Conservation (phyloP, 352 stramenopile genomes). For the Elongisporangium anandrum region DNA sequence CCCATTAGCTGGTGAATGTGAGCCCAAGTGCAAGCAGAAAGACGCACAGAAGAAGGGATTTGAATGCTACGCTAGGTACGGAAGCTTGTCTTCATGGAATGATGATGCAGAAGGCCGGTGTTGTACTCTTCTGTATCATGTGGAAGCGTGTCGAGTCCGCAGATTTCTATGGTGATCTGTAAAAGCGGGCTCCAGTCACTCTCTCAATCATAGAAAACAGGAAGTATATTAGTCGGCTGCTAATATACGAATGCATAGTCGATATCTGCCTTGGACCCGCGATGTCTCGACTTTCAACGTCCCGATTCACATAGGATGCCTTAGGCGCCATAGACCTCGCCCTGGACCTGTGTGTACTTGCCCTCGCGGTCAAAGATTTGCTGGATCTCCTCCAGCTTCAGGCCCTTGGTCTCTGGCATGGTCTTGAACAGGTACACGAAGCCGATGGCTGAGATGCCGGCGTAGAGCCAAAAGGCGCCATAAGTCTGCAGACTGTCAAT, state of each 20-base stretch:
- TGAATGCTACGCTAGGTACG: neutral
- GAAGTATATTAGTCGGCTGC: neutral
- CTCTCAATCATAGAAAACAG: too few species aligned
- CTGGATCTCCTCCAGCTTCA: constrained; percentile 92
- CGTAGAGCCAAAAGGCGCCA: constrained; percentile 92
- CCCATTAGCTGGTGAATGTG: neutral
- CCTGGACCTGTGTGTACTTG: neutral
- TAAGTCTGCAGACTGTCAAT: constrained; percentile 48
- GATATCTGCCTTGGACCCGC: too few species aligned
- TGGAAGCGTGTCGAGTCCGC: too few species aligned
- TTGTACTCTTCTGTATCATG: too few species aligned
- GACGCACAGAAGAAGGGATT: neutral
- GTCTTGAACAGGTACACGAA: constrained; percentile 68
- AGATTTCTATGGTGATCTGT: too few species aligned
- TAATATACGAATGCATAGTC: neutral
- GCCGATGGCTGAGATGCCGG: constrained; percentile 60
- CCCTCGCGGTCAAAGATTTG: constrained; percentile 60
- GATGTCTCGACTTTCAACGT: too few species aligned
- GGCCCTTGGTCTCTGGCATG: constrained; percentile 92
- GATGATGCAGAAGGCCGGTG: neutral
- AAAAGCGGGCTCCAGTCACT: too few species aligned
- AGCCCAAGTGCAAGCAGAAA: neutral
- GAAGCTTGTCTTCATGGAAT: neutral
- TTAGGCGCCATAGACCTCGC: neutral
- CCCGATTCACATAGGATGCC: too few species aligned